Evolutionary conservation across 106 monocot species (phyloP), one percentile per base, ranked within the genome.

Genomic region (Ottelia alismoides): DNA sequence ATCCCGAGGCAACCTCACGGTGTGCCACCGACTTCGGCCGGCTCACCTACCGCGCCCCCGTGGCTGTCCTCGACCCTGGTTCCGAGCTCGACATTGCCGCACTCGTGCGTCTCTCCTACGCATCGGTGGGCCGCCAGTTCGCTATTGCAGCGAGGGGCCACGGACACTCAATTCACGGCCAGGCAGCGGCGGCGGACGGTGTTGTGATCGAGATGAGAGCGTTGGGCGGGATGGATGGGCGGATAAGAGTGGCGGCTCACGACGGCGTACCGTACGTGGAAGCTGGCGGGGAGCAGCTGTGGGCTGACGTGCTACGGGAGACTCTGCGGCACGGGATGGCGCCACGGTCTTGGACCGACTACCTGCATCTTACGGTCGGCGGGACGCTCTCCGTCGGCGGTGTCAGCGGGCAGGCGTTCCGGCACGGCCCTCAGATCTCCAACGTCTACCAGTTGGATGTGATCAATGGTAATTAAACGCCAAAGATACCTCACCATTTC

Each of bases 311-410:
- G 50, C 52, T 87, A 22, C 58, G 58, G 22, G 65, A 74, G 83
- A 88, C 83, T 18, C 61, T 93, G 20, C 45, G 32, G 25, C 31
- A 87, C 49, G 80, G 85, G 11, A 78, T 83, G 1, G 80, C 92
- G 26, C 92, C 92, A 4, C 69, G 53, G 56, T 93, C 92, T 22
- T 93, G 92, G 92, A 93, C 92, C 2, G 92, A 87, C 51, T 93
- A 93, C 49, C 64, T 93, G 22, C 61, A 87, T 32, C 62, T 92
- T 6, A 63, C 88, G 11, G 88, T 94, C 12, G 88, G 88, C 2
- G 92, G 92, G 9, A 92, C 92, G 6, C 73, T 92, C 40, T 92
- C 92, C 10, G 79, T 82, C 31, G 92, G 78, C 27, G 93, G 88
- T 9, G 74, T 88, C 47, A 94, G 93, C 31, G 93, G 93, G 0